Percentiles rank a stretch among this genome's conserved stretches.
phyloP scores from a whole-genome alignment of 1,139 yeast species.

The Meyerozyma elateridarum region DNA sequence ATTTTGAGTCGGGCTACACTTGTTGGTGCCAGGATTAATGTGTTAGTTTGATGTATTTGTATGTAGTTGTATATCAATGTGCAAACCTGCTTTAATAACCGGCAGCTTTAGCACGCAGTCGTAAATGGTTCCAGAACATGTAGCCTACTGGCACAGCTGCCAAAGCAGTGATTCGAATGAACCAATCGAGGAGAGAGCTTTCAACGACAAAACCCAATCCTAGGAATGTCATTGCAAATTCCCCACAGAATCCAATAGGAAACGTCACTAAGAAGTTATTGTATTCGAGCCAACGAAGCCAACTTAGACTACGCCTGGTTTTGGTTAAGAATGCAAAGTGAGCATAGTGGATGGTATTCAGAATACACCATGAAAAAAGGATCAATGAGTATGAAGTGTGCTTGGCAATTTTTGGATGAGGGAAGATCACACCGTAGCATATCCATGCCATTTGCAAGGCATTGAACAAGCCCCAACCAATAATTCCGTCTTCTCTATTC shows the following conservation, averaged over 20 bases:
- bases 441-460: slow-evolving; percentile 36
- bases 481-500: slow-evolving; percentile 4
- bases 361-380: slow-evolving; percentile 42
- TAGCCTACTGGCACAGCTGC: background rate
- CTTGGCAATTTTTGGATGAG: slow-evolving; percentile 46
- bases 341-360: slow-evolving; percentile 37
- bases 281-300: slow-evolving; percentile 37
- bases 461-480: slow-evolving; percentile 25
- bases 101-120: background rate
- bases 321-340: slow-evolving; percentile 46
- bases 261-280: slow-evolving; percentile 37
- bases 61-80: background rate
- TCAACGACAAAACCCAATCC: slow-evolving; percentile 43
- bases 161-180: slow-evolving; percentile 1
- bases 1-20: slow-evolving; percentile 14
- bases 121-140: background rate
- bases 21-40: slow-evolving; percentile 4
- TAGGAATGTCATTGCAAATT: slow-evolving; percentile 49
- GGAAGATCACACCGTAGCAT: slow-evolving; percentile 43
- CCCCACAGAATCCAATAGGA: slow-evolving; percentile 45
- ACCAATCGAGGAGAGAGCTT: background rate
- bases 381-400: slow-evolving; percentile 45
- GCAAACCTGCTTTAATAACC: background rate
- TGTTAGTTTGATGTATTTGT: slow-evolving; percentile 3
- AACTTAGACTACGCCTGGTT: slow-evolving; percentile 29